Percentiles rank a stretch among this genome's conserved stretches.
Conservation (phyloP, 495 filamentous ascomycete species). For the Aspergillus incahuasiensis region DNA sequence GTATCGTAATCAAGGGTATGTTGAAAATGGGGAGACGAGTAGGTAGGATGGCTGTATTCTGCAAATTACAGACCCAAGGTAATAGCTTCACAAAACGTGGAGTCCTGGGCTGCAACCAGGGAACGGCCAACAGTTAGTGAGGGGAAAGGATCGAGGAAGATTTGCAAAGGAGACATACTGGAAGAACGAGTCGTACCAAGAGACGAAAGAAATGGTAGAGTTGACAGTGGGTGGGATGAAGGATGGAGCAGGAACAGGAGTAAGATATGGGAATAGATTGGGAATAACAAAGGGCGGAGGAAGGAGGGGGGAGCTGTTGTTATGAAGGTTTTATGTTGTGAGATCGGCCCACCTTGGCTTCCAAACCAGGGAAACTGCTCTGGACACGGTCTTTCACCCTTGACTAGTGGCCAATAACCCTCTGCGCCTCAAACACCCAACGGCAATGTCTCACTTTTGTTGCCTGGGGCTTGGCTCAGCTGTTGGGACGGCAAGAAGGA, state of each 20-base stretch:
- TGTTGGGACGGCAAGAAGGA: background rate
- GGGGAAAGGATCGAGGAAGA: constrained; percentile 4
- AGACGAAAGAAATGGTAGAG: background rate
- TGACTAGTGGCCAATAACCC: constrained; percentile 22
- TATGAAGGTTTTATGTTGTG: constrained; percentile 26
- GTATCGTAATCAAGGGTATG: background rate
- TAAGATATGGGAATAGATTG: constrained; percentile 13
- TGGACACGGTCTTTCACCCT: constrained; percentile 15
- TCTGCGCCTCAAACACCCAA: constrained; percentile 25
- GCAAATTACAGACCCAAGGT: background rate
- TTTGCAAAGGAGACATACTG: background rate
- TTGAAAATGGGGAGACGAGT: background rate
- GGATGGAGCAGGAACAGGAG: constrained; percentile 11
- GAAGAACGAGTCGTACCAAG: background rate
- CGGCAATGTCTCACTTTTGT: constrained; percentile 24
- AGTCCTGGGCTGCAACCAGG: background rate
- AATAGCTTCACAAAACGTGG: background rate
- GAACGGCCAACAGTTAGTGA: background rate
- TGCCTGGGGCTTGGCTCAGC: constrained; percentile 1
- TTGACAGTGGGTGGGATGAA: background rate
- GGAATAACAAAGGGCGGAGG: constrained; percentile 18
- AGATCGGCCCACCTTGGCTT: constrained; percentile 23
- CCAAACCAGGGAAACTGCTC: constrained; percentile 26
- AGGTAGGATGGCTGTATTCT: background rate
- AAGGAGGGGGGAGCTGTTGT: constrained; percentile 28